Evolutionary conservation across 495 filamentous ascomycete genomes (phyloP).

Genomic region (Penicillium bovifimosum): DNA sequence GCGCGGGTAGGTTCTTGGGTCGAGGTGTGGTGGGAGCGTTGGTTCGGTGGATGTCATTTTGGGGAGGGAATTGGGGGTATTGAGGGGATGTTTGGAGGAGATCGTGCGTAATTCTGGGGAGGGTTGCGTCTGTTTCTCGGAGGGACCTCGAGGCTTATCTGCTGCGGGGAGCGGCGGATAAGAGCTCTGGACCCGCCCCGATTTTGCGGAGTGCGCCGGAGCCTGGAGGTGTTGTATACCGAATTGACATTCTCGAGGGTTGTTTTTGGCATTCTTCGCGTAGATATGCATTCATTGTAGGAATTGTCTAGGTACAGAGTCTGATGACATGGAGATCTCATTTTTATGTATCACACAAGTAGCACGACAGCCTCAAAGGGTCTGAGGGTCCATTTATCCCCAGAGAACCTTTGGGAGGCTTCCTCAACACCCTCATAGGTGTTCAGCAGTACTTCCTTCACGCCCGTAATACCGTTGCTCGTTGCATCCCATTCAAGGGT

Average conservation of each 20-base stretch:
- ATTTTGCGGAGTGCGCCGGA: conserved; percentile 14
- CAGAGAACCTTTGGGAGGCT: conserved; percentile 21
- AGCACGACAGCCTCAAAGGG: conserved; percentile 38
- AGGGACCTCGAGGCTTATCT: conserved; percentile 15
- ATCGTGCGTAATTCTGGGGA: not conserved
- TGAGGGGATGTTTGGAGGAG: not conserved
- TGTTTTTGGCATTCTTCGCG: too few species aligned
- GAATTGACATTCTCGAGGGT: too few species aligned
- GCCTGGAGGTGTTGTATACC: not conserved
- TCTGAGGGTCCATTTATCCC: conserved; percentile 30
- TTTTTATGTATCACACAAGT: conserved; percentile 16
- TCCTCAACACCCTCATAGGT: conserved; percentile 32
- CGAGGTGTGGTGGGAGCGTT: conserved; percentile 28
- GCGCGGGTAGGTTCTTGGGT: conserved; percentile 42
- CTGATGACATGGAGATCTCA: not conserved
- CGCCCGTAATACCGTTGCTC: conserved; percentile 25
- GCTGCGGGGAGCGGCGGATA: conserved; percentile 24
- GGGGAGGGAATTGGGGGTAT: not conserved
- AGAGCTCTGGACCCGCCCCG: conserved; percentile 5
- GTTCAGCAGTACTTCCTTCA: conserved; percentile 39
- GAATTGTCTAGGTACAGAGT: not conserved
- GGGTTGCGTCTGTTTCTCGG: not conserved
- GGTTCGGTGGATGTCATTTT: conserved; percentile 16
- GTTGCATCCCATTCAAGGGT: conserved; percentile 37
- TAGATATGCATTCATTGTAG: not conserved